phyloP scores from a whole-genome alignment of 148 eudicot genomes.

The Oxyria digyna region DNA sequence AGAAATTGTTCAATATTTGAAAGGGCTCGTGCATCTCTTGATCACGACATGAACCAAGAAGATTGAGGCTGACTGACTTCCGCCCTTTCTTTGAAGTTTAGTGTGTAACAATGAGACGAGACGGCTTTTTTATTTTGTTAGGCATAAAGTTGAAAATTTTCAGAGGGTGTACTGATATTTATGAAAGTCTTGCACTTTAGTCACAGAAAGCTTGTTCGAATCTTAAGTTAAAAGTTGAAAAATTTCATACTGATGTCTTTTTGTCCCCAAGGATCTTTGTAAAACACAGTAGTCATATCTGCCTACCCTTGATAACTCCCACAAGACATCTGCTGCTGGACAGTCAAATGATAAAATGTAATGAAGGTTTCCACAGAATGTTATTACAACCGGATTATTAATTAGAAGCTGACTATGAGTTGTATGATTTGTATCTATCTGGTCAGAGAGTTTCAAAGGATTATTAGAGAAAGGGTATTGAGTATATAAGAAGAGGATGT shows the following conservation, averaged over 20 bases:
- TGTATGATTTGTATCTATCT: no score
- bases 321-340: background rate
- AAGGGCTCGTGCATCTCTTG: constrained; percentile 75
- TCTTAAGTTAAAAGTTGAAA: no score
- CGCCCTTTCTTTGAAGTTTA: background rate
- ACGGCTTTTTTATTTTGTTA: background rate
- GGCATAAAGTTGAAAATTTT: background rate
- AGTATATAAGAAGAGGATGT: no score
- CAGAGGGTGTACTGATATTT: background rate
- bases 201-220: background rate
- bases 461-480: no score
- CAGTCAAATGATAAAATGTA: background rate
- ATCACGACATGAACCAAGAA: constrained; percentile 44
- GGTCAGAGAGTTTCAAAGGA: no score
- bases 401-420: no score
- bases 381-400: no score
- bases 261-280: no score
- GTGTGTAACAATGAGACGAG: background rate
- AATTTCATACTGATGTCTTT: no score
- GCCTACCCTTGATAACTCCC: background rate
- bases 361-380: no score
- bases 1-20: constrained; percentile 77
- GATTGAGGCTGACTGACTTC: background rate
- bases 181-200: background rate
- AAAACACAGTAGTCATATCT: background rate